Conservation (phyloP, 2,329 filamentous ascomycete genomes). For the Colletotrichum endophyticum region DNA sequence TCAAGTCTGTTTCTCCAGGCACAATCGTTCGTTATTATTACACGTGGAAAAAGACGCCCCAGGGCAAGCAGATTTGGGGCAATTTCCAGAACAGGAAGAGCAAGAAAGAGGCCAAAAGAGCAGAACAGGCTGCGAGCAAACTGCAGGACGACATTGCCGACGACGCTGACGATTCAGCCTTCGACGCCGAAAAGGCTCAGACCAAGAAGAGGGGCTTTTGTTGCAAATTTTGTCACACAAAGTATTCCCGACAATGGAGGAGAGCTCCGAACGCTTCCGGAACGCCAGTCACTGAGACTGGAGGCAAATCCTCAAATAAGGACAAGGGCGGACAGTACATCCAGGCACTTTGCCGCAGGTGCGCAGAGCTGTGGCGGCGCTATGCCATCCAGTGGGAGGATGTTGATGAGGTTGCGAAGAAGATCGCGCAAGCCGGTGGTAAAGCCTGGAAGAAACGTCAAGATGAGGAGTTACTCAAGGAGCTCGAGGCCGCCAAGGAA, state of each 20-base stretch:
- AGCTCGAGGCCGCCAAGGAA: slow-evolving; percentile 70
- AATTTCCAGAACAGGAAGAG: slow-evolving; percentile 86
- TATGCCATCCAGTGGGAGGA: slow-evolving; percentile 98
- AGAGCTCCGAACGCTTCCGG: slow-evolving; percentile 81
- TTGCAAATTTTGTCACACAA: slow-evolving; percentile 90
- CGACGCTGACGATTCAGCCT: slow-evolving; percentile 92
- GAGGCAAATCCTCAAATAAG: slow-evolving; percentile 70
- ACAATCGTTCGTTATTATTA: slow-evolving; percentile 94
- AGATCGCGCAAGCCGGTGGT: slow-evolving; percentile 79
- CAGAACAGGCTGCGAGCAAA: slow-evolving; percentile 74
- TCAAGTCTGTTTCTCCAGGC: slow-evolving; percentile 80
- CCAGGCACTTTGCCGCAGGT: slow-evolving; percentile 86
- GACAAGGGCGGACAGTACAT: slow-evolving; percentile 79
- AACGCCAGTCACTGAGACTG: slow-evolving; percentile 70
- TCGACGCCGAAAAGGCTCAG: slow-evolving; percentile 84
- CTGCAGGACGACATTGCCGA: slow-evolving; percentile 92
- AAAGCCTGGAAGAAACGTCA: slow-evolving; percentile 87
- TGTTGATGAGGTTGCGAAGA: slow-evolving; percentile 87
- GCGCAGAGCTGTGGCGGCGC: slow-evolving; percentile 91
- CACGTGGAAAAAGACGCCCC: slow-evolving; percentile 93
- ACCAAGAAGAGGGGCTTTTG: slow-evolving; percentile 83
- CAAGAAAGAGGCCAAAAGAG: slow-evolving; percentile 83
- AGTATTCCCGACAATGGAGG: slow-evolving; percentile 86
- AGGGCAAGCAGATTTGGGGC: slow-evolving; percentile 88
- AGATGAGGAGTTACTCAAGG: slow-evolving; percentile 87